These are phyloP conservation scores for Ophiostoma ulmi DNA, from an alignment of 2,329 filamentous ascomycete species.

Conservation along the genomic window DNA sequence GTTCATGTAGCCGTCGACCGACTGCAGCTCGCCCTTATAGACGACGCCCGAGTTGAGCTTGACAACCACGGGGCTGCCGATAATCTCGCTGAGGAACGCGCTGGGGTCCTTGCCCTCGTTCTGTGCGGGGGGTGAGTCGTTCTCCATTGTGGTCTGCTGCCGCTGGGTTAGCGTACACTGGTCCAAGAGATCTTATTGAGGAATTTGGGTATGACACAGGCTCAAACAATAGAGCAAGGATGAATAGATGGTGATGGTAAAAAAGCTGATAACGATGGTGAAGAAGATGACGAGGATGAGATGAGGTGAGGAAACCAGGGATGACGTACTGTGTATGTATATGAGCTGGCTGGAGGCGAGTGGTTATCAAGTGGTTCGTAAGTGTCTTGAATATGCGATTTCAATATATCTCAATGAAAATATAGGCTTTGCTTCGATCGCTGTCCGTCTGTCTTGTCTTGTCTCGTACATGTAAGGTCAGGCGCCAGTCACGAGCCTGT, in stretches of 20 bases:
- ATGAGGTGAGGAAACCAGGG: neutral
- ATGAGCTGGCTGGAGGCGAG: neutral
- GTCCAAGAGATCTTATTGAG: too few relatives aligned
- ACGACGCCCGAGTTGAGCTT: conserved; percentile 98
- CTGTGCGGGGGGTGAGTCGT: conserved; percentile 53
- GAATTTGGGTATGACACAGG: too few relatives aligned
- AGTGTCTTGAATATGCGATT: neutral
- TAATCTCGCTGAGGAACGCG: conserved; percentile 88
- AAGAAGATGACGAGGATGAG: neutral
- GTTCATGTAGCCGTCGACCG: conserved; percentile 99
- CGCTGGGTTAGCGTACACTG: neutral
- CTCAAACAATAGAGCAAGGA: too few relatives aligned
- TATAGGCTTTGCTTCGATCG: neutral
- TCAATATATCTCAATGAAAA: neutral
- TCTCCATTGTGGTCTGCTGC: conserved; percentile 57
- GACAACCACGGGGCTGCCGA: conserved; percentile 87
- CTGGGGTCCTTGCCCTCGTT: conserved; percentile 85
- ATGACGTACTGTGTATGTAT: neutral
- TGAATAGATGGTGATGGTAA: too few relatives aligned
- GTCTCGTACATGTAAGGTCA: neutral
- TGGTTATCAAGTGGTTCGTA: neutral
- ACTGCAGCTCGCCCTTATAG: conserved; percentile 95
- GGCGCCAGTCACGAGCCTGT: neutral
- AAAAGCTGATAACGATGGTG: too few relatives aligned
- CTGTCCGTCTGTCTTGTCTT: neutral